Conservation (phyloP, 139 green algal genomes). For the Zygnema circumcarinatum region DNA sequence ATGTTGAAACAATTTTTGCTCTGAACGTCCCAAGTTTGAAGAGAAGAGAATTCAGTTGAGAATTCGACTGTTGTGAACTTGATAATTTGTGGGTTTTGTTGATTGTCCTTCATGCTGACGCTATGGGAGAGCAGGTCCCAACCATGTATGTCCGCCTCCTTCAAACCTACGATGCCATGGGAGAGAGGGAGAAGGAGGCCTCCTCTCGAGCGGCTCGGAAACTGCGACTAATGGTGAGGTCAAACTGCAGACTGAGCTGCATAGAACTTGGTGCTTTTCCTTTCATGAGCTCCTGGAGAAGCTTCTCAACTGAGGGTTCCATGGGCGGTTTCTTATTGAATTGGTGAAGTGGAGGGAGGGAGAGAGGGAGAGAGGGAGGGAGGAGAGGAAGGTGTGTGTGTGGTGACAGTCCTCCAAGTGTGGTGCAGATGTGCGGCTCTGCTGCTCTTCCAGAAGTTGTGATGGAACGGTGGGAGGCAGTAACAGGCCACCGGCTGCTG, state of each 20-base stretch:
- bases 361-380: not conserved
- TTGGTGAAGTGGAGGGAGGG: not conserved
- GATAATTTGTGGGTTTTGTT: not conserved
- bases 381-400: not conserved
- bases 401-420: too few species aligned
- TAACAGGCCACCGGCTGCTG: constrained; percentile 72
- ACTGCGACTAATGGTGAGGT: constrained; percentile 73
- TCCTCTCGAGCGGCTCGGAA: constrained; percentile 57
- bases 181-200: constrained; percentile 23
- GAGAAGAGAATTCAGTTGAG: too few species aligned
- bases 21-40: too few species aligned
- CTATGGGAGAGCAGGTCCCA: constrained; percentile 74
- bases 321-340: not conserved
- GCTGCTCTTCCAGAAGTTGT: constrained; percentile 84
- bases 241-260: not conserved
- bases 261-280: not conserved
- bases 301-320: too few species aligned
- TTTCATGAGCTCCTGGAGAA: too few species aligned
- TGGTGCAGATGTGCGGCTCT: constrained; percentile 76
- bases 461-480: constrained; percentile 75
- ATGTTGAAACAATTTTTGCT: too few species aligned
- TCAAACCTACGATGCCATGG: constrained; percentile 66
- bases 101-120: not conserved
- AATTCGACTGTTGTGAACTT: not conserved
- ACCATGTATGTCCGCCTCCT: constrained; percentile 95